Base-by-base conservation (phyloP, 305 asterid species). In the Fraxinus albicans region DNA sequence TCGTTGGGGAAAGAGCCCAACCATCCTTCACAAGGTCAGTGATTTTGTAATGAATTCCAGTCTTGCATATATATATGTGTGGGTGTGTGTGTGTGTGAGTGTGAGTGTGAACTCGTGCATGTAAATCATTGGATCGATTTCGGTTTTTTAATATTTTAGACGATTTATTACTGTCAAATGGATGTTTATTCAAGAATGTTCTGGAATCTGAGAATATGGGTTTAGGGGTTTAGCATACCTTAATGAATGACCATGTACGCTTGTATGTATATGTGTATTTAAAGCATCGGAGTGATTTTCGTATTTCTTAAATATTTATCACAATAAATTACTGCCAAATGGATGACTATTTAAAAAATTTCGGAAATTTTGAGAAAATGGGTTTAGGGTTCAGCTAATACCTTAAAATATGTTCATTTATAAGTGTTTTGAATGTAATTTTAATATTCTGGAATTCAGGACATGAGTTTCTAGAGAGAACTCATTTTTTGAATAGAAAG, bases 301-400 rank as follows among this genome's bases (percentile, higher is more conserved):
- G 34, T 63, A 63, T 47, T 47, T 47, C 6, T 3, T 12, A 44
- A 44, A 44, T 44, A 44, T 3, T 0, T 13, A 3, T 47, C 58
- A 47, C 6, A 47, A 23, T 63, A 21, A 7, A 63, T 63, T 63
- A 63, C 34, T 10, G 40, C 29, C 44, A 15, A 12, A 5, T 63
- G 40, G 73, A n/a, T 78, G 73, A 19, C 78, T 50, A 72, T 75
- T 50, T 77, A 19, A 27, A 38, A 83, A 69, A 35, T 3, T 81
- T 63, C 58, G 7, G 40, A 1, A 63, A n/a, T 44, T 78, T 80
- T 17, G 29, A 10, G 27, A 73, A 17, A 53, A 77, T 73, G 81
- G 85, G 85, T 77, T 85, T 83, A 31, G 82, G 87, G 84, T 79
- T 75, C 13, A 60, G 79, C 55, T n/a, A 31, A n/a, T 69, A 38